These are phyloP conservation scores for Ophiostoma piceae DNA, from an alignment of 2,329 filamentous ascomycete genomes.

Conservation along the genomic window DNA sequence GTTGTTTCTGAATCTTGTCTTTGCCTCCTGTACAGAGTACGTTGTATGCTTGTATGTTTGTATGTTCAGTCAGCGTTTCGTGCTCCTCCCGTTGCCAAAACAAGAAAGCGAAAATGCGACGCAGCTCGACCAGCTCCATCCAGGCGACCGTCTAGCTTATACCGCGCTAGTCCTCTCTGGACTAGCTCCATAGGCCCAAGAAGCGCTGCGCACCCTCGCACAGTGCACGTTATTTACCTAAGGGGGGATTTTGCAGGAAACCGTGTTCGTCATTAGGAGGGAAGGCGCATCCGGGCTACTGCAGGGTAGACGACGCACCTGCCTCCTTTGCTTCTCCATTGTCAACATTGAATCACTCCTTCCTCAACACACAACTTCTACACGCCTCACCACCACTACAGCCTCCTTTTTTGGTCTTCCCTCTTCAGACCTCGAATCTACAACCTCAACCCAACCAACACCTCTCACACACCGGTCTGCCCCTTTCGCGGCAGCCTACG, in stretches of 20 bases:
- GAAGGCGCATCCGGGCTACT: slow-evolving; percentile 10
- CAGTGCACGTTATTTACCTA: slow-evolving; percentile 13
- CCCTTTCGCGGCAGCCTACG: slow-evolving; percentile 9
- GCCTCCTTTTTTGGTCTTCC: neutral
- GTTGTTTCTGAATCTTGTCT: neutral
- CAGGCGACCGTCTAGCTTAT: slow-evolving; percentile 9
- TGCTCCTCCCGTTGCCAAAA: slow-evolving; percentile 16
- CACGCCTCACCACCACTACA: neutral
- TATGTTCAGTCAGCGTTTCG: neutral
- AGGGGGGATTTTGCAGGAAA: slow-evolving; percentile 9
- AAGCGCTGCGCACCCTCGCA: neutral
- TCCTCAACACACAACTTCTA: neutral
- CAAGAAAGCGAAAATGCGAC: slow-evolving; percentile 15
- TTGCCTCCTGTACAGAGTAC: neutral
- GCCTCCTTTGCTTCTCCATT: neutral
- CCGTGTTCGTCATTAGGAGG: slow-evolving; percentile 18
- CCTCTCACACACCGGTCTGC: neutral
- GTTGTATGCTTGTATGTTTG: slow-evolving; percentile 10
- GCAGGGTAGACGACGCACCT: neutral
- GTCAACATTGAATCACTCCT: slow-evolving; percentile 4
- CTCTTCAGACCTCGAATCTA: neutral
- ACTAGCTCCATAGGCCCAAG: neutral
- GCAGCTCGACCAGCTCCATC: slow-evolving; percentile 6
- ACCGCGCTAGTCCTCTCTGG: neutral
- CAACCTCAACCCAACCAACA: neutral